Conservation (phyloP, 2,329 filamentous ascomycete species). For the Camillea tinctor region DNA sequence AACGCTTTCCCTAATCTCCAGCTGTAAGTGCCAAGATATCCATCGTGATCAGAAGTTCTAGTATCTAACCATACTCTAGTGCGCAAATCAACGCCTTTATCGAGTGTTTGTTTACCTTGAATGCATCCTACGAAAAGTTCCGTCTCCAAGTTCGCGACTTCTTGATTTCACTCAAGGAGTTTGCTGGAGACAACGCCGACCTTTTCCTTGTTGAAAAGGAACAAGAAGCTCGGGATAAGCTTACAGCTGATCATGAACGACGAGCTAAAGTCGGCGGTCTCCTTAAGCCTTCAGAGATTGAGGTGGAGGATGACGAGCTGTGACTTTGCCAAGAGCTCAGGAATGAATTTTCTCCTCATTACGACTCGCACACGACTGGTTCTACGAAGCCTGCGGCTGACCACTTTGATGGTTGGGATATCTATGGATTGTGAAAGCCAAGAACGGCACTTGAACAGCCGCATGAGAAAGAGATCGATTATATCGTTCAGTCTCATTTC, state of each 20-base stretch:
- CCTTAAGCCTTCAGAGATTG: conserved; percentile 95
- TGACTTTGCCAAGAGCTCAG: conserved; percentile 76
- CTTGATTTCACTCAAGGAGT: conserved; percentile 95
- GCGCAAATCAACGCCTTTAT: conserved; percentile 89
- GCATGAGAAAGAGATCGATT: conserved; percentile 8
- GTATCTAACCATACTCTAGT: conserved; percentile 48
- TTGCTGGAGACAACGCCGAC: conserved; percentile 91
- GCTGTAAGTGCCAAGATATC: conserved; percentile 57
- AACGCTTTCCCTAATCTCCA: conserved; percentile 94
- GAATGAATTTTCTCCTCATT: conserved; percentile 53
- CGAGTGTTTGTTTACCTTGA: conserved; percentile 81
- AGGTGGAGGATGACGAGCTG: conserved; percentile 79
- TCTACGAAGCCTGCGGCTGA: conserved; percentile 18
- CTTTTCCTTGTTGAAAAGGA: conserved; percentile 94
- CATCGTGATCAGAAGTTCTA: not conserved
- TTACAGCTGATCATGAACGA: conserved; percentile 85
- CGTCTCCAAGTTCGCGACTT: conserved; percentile 95
- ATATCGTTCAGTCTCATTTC: conserved; percentile 14
- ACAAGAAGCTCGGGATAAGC: conserved; percentile 80
- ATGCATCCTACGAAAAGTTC: conserved; percentile 90
- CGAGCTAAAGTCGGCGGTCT: conserved; percentile 93
- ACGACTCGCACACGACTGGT: conserved; percentile 29
- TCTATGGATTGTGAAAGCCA: conserved; percentile 38
- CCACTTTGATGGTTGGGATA: conserved; percentile 33
- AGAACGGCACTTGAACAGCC: conserved; percentile 9